Evolutionary conservation across 1,284 basidiomycete species (phyloP).

Genomic region (Ganoderma sinense): DNA sequence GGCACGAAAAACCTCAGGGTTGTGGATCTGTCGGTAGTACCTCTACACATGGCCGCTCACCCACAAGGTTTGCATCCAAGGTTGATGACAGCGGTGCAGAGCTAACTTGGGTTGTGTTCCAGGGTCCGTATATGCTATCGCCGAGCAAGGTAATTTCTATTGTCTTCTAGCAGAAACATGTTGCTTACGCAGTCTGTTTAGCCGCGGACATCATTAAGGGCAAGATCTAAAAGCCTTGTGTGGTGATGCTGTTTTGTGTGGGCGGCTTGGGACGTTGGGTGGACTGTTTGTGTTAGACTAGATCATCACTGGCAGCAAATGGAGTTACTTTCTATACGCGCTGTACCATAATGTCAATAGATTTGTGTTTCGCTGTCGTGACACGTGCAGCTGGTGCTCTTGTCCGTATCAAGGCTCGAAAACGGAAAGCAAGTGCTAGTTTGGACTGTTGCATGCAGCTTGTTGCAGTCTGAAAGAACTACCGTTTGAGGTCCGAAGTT

Average conservation of each 20-base stretch:
- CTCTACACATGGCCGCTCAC: constrained; percentile 39
- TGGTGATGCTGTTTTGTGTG: constrained; percentile 1
- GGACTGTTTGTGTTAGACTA: too few species aligned
- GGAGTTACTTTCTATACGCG: too few species aligned
- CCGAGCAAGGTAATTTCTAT: constrained; percentile 38
- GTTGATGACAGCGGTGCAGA: neutral
- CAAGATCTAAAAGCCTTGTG: constrained; percentile 20
- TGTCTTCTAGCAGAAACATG: neutral
- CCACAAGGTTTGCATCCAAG: constrained; percentile 35
- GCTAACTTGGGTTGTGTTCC: constrained; percentile 5
- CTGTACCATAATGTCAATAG: constrained; percentile 1
- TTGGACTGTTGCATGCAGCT: too few species aligned
- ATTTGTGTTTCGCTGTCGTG: neutral
- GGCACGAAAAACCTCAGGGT: constrained; percentile 47
- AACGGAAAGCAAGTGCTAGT: too few species aligned
- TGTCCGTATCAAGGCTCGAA: too few species aligned
- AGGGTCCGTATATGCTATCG: constrained; percentile 42
- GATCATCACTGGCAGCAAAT: too few species aligned
- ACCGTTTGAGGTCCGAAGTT: neutral
- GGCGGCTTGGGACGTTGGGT: neutral
- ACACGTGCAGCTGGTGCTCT: neutral
- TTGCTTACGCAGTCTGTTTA: constrained; percentile 10
- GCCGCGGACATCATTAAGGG: constrained; percentile 44
- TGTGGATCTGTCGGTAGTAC: constrained; percentile 43
- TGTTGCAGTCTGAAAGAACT: neutral